Evolutionary conservation across 768 basidiomycete genomes (phyloP), one percentile per base, ranked within the genome.

Genomic region (Suillus placidus): DNA sequence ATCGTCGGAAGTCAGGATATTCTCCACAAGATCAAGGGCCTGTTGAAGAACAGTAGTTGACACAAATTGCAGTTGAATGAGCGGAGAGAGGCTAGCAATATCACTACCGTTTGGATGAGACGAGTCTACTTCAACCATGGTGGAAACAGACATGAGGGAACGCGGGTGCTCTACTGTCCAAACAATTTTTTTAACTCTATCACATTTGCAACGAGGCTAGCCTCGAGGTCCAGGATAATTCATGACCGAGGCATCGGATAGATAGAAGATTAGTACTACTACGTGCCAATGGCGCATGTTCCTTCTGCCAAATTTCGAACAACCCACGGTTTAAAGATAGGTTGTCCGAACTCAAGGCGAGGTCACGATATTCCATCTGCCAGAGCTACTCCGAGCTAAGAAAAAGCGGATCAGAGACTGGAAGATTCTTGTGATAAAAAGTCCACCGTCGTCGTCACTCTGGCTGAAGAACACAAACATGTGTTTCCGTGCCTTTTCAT

Each of bases 391-490:
- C 84, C 81, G 56, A 68, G 74, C 74, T 70, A 74, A 71, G 68
- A 71, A 66, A 67, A 72, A 74, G 73, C 73, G 81, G 85, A 81
- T 83, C 84, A 87, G 92, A 92, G 92, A 92, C 91, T 85, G 88
- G 88, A 83, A 83, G 79, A 77, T 61, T 56, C 68, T 71, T 67
- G 60, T 30, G 47, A 54, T 64, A 66, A 71, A 71, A 68, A 70
- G 72, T 83, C 86, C 75, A 82, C 89, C 91, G 92, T 93, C 92
- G 83, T 93, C 92, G 84, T 89, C 88, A 82, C 84, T 87, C 87
- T 88, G 89, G 83, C 76, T 68, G 69, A 69, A 64, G 56, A 67
- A 68, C 63, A 63, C 69, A 61, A 61, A 64, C 67, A 54, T 43
- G 57, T 42, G 45, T 52, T 49, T 32, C 34, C 34, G 69, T 61